Conservation (phyloP, 2,329 filamentous ascomycete species). For the Curvularia sp. region DNA sequence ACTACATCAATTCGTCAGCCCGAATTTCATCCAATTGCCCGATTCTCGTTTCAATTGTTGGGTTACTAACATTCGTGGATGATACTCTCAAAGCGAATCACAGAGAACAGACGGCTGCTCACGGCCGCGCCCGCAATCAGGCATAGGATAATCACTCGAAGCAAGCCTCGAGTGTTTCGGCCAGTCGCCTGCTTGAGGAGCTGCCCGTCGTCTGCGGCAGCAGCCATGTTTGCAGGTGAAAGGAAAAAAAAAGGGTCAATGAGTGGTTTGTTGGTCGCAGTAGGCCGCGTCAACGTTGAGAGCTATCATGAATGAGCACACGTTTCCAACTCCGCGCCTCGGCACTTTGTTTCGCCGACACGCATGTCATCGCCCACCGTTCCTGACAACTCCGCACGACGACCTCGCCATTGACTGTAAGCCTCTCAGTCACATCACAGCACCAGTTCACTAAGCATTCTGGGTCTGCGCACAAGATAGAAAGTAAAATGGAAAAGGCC, state of each 20-base stretch:
- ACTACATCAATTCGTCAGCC: constrained; percentile 64
- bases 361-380: constrained; percentile 12
- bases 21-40: constrained; percentile 21
- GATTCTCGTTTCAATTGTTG: constrained; percentile 4
- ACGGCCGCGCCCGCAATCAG: constrained; percentile 92
- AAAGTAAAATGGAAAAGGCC: too few species aligned
- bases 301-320: constrained; percentile 38
- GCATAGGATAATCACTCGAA: constrained; percentile 87
- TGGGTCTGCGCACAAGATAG: neutral
- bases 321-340: constrained; percentile 36
- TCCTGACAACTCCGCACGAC: neutral
- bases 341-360: constrained; percentile 35
- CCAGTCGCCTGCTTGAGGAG: constrained; percentile 80
- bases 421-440: neutral
- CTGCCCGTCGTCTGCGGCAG: constrained; percentile 47
- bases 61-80: constrained; percentile 97
- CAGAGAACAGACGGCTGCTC: constrained; percentile 94
- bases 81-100: constrained; percentile 99
- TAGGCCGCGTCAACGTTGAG: constrained; percentile 42
- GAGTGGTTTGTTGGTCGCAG: constrained; percentile 36
- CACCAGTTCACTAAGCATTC: neutral
- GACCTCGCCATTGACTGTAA: neutral
- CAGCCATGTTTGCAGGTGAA: constrained; percentile 48
- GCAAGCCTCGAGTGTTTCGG: constrained; percentile 80
- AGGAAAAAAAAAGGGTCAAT: constrained; percentile 29